Conservation (phyloP, 2,329 filamentous ascomycete species). For the Penicillium concentricum region DNA sequence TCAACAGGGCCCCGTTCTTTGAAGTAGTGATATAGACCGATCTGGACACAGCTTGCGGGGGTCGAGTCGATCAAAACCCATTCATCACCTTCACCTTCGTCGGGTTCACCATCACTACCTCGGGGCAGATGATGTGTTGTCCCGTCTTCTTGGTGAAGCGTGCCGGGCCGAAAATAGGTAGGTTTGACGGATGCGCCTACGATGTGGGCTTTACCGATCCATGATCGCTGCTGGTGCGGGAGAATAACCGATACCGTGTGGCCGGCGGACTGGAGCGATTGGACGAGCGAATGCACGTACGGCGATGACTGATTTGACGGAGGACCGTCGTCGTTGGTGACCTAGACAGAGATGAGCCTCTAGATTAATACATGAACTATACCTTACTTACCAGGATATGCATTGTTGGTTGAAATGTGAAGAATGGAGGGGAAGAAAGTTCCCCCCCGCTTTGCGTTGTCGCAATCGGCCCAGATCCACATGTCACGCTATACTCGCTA, state of each 20-base stretch:
- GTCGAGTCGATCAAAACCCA: slow-evolving; percentile 82
- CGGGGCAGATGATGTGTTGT: slow-evolving; percentile 63
- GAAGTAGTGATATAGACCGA: slow-evolving; percentile 79
- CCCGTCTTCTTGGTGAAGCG: slow-evolving; percentile 63
- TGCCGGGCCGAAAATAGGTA: slow-evolving; percentile 72
- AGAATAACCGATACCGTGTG: slow-evolving; percentile 90
- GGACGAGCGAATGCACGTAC: slow-evolving; percentile 73
- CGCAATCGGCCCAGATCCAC: slow-evolving; percentile 4
- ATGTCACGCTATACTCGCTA: background rate
- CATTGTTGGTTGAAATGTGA: slow-evolving; percentile 37
- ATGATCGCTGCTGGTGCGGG: slow-evolving; percentile 87
- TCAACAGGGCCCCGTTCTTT: slow-evolving; percentile 69
- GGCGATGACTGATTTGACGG: slow-evolving; percentile 75
- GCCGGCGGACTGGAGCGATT: slow-evolving; percentile 68
- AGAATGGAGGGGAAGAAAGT: slow-evolving; percentile 20
- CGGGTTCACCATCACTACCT: slow-evolving; percentile 50
- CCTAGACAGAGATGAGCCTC: slow-evolving; percentile 29
- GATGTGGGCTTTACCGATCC: slow-evolving; percentile 98
- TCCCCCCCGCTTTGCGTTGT: slow-evolving; percentile 14
- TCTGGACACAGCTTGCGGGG: slow-evolving; percentile 77
- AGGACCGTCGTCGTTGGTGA: slow-evolving; percentile 74
- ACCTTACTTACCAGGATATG: slow-evolving; percentile 51
- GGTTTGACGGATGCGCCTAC: slow-evolving; percentile 85
- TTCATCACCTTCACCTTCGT: slow-evolving; percentile 60
- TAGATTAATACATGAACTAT: background rate